Evolutionary conservation across 805 yeast species (phyloP).

Genomic region (Metschnikowia noctiluminum): DNA sequence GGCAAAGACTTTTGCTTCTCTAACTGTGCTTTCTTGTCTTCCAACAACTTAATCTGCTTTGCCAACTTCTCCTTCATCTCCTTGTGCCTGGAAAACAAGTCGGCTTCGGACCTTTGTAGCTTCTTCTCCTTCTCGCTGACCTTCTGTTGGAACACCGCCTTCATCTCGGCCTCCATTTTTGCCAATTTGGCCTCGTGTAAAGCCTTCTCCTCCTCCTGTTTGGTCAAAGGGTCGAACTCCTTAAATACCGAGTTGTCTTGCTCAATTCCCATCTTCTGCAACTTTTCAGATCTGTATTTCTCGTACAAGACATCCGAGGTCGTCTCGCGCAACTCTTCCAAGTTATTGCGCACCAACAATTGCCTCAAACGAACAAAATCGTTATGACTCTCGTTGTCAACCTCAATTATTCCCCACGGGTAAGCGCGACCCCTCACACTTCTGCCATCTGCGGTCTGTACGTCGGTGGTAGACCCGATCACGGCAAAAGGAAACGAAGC

Average conservation of each 20-base stretch:
- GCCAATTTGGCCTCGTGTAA: conserved; percentile 91
- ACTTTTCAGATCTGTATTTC: conserved; percentile 81
- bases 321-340: conserved; percentile 90
- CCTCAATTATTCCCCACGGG: conserved; percentile 97
- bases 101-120: conserved; percentile 94
- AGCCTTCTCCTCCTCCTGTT: conserved; percentile 90
- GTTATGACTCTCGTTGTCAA: conserved; percentile 90
- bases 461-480: conserved; percentile 79
- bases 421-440: conserved; percentile 85
- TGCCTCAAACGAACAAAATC: conserved; percentile 89
- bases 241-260: conserved; percentile 93
- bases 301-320: conserved; percentile 79
- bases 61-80: conserved; percentile 94
- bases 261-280: conserved; percentile 76
- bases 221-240: conserved; percentile 88
- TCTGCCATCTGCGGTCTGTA: conserved; percentile 71
- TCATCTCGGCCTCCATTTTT: conserved; percentile 95
- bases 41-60: conserved; percentile 83
- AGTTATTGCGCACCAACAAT: conserved; percentile 79
- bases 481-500: conserved; percentile 86
- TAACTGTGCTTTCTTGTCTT: conserved; percentile 82
- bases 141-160: conserved; percentile 91
- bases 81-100: conserved; percentile 89
- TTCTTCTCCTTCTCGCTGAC: conserved; percentile 96
- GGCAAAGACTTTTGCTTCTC: conserved; percentile 57